A percentile compares a stretch with the other conserved stretches of the same genome.
Evolutionary conservation across 345 rosid genomes (phyloP).

Genomic region (Salix arbutifolia): DNA sequence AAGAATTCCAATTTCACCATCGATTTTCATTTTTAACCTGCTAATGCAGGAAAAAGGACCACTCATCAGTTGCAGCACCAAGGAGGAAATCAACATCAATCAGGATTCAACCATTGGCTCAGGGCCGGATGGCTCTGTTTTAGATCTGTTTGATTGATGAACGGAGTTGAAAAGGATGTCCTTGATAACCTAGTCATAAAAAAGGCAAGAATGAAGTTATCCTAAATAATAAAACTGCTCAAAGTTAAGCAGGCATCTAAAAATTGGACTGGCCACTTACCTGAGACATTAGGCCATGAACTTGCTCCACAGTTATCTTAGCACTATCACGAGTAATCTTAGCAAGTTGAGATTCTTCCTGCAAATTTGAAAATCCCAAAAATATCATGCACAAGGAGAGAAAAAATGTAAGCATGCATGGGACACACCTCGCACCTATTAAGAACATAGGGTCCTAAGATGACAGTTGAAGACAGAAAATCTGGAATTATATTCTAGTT

Average conservation of each 20-base stretch:
- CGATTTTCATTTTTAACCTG: neutral
- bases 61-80: conserved; percentile 7
- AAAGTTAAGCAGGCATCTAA: neutral
- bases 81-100: conserved; percentile 8
- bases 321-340: conserved; percentile 97
- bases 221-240: neutral
- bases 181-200: conserved; percentile 67
- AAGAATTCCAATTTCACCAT: conserved; percentile 6
- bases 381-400: neutral
- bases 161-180: conserved; percentile 89
- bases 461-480: neutral
- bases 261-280: conserved; percentile 31
- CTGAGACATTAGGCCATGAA: conserved; percentile 99
- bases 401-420: neutral
- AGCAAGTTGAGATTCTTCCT: conserved; percentile 97
- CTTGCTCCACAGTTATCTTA: conserved; percentile 95
- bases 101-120: conserved; percentile 95
- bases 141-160: conserved; percentile 50
- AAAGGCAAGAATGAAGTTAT: neutral
- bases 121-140: conserved; percentile 55
- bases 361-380: conserved; percentile 20
- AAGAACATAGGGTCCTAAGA: neutral
- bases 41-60: conserved; percentile 2
- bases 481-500: neutral
- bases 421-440: neutral